Base-by-base conservation (phyloP, 2,329 filamentous ascomycete species). In the Onygenales sp. region DNA sequence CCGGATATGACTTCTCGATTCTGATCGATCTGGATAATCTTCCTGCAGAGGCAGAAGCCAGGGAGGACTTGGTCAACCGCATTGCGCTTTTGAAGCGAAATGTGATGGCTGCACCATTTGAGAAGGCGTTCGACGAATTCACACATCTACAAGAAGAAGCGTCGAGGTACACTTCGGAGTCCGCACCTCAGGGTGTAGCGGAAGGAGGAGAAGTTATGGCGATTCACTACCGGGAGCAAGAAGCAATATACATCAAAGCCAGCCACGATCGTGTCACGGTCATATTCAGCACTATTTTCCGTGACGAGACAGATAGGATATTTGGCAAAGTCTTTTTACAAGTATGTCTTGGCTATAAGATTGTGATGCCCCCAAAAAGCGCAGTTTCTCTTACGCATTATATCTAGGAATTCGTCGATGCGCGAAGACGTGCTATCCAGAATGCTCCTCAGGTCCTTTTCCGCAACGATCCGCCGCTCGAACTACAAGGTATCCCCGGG, bases 321-420 rank as follows among this genome's bases (percentile, higher is more conserved):
- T 98, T 95, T 65, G 93, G 93, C 63, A 97, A 96, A 75, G 90
- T 98, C 11, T 98, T 99, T 69, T 83, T 98, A 62, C 91, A 96
- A 69, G 73, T 74, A 61, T 42, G 63, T 39, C 31, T 8, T 45
- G 4, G 6, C 1, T 49, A 32, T 39, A 17, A 6, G 39, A 7
- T 7, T 33, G 38, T n/a, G 9, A 48, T 38, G 38, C 9, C 31
- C 10, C 32, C 13, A 11, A 14, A 41, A 5, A 31, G 41, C 14
- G 41, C 35, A 13, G 21, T 27, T 27, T 51, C 38, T 32, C 39
- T 56, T 35, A 46, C 31, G 11, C 21, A 17, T 27, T 44, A 7
- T 17, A 27, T 50, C 3, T 61, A 77, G 75, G 93, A 99, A 72
- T 98, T 99, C 61, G 94, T 97, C 54, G 93, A 99, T 73, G 93